Conservation (phyloP, 169 alveolate genomes). For the Babesia gibsoni region DNA sequence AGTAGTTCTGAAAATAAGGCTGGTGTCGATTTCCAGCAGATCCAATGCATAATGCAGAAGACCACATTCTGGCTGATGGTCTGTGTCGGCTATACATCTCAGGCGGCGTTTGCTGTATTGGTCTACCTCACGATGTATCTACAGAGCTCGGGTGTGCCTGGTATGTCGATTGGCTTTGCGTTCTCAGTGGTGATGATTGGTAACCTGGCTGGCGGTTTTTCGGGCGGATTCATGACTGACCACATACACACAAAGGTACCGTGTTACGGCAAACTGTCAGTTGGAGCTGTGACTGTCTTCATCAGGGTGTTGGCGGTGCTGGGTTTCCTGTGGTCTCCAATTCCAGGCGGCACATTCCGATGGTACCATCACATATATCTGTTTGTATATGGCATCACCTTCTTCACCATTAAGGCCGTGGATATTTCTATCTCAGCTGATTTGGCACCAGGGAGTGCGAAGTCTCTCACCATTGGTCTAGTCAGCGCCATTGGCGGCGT, state of each 20-base stretch:
- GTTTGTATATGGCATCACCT: constrained; percentile 80
- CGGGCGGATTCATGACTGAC: constrained; percentile 86
- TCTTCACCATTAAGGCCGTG: constrained; percentile 89
- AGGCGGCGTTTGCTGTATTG: constrained; percentile 87
- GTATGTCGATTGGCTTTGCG: constrained; percentile 80
- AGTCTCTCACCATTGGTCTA: constrained; percentile 87
- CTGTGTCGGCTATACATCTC: constrained; percentile 71
- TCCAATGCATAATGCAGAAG: too few species aligned
- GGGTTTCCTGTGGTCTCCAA: constrained; percentile 66
- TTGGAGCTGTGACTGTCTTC: constrained; percentile 75
- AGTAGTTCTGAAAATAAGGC: too few species aligned
- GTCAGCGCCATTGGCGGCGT: constrained; percentile 85
- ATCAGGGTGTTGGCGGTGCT: constrained; percentile 70
- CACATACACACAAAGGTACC: constrained; percentile 72
- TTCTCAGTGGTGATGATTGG: constrained; percentile 82
- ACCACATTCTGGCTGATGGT: constrained; percentile 33
- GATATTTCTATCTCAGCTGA: constrained; percentile 86
- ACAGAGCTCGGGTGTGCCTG: constrained; percentile 85
- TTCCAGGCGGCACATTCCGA: constrained; percentile 55
- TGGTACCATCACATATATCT: constrained; percentile 60
- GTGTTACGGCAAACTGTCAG: constrained; percentile 83
- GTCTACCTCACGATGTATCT: constrained; percentile 84
- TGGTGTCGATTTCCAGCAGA: too few species aligned
- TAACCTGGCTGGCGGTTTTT: constrained; percentile 83
- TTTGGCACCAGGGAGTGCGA: constrained; percentile 83